These are phyloP conservation scores for Leccinum rimulosum DNA, from an alignment of 768 basidiomycete species.

Conservation along the genomic window DNA sequence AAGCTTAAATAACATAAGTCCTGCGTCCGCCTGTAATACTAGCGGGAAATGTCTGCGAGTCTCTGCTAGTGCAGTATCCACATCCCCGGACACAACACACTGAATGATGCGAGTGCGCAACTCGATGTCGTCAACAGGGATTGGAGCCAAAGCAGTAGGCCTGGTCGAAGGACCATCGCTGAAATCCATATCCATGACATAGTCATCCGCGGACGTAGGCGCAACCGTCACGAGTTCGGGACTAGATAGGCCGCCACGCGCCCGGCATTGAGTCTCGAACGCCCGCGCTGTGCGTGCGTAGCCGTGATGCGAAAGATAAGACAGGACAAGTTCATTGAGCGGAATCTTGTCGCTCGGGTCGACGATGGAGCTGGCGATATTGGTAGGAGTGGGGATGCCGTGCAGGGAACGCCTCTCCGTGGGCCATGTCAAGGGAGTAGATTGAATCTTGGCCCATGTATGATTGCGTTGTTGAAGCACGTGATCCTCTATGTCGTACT, in stretches of 20 bases:
- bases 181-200: constrained; percentile 49
- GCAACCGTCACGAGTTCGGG: neutral
- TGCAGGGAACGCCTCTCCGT: constrained; percentile 15
- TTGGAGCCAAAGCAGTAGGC: constrained; percentile 11
- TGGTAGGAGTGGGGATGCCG: constrained; percentile 4
- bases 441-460: constrained; percentile 67
- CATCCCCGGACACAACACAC: constrained; percentile 64
- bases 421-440: constrained; percentile 51
- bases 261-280: constrained; percentile 52
- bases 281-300: constrained; percentile 70
- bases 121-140: constrained; percentile 54
- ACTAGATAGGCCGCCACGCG: constrained; percentile 23
- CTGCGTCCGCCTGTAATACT: constrained; percentile 65
- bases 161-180: constrained; percentile 19
- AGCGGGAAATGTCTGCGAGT: constrained; percentile 55
- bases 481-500: constrained; percentile 86
- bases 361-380: constrained; percentile 14
- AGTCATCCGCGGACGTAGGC: constrained; percentile 32
- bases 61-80: constrained; percentile 63
- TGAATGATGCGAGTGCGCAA: constrained; percentile 69
- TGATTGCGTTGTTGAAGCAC: constrained; percentile 66
- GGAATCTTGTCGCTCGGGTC: constrained; percentile 56
- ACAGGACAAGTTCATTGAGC: constrained; percentile 70
- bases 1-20: constrained; percentile 76
- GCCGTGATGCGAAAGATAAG: constrained; percentile 84